Percentiles rank a stretch among this genome's conserved stretches.
Conservation (phyloP, 2,329 filamentous ascomycete species). For the Beauveria australis region DNA sequence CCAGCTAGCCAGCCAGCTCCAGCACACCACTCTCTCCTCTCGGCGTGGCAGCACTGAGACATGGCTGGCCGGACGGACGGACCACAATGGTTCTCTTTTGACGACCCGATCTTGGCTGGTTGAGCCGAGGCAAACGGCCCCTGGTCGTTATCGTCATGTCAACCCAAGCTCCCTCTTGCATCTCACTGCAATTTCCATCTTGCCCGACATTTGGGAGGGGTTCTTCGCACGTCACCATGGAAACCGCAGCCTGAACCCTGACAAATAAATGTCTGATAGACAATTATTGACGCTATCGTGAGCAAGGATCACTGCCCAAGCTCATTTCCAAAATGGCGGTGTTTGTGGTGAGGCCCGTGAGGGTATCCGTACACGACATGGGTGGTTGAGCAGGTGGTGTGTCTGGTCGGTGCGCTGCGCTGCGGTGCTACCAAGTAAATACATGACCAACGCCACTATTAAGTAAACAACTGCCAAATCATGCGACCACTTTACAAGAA, state of each 20-base stretch:
- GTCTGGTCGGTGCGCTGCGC: background rate
- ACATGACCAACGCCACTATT: background rate
- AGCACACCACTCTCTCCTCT: background rate
- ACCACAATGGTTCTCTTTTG: background rate
- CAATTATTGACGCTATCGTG: background rate
- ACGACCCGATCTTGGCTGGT: background rate
- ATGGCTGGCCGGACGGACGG: background rate
- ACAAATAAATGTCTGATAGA: background rate
- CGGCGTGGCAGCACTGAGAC: background rate
- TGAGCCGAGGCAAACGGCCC: background rate
- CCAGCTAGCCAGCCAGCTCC: background rate
- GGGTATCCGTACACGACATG: background rate
- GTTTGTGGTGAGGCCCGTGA: constrained; percentile 8
- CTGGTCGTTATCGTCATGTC: background rate
- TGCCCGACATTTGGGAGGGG: background rate
- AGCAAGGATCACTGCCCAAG: background rate
- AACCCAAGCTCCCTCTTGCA: background rate
- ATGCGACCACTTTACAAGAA: constrained; percentile 5
- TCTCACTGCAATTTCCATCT: constrained; percentile 2
- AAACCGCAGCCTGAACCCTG: background rate
- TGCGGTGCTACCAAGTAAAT: background rate
- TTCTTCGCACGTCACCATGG: constrained; percentile 3
- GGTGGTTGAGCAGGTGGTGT: background rate
- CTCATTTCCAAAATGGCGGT: constrained; percentile 8
- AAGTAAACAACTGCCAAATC: background rate